Conservation (phyloP, 2,329 filamentous ascomycete genomes). For the Claviceps humidiphila region DNA sequence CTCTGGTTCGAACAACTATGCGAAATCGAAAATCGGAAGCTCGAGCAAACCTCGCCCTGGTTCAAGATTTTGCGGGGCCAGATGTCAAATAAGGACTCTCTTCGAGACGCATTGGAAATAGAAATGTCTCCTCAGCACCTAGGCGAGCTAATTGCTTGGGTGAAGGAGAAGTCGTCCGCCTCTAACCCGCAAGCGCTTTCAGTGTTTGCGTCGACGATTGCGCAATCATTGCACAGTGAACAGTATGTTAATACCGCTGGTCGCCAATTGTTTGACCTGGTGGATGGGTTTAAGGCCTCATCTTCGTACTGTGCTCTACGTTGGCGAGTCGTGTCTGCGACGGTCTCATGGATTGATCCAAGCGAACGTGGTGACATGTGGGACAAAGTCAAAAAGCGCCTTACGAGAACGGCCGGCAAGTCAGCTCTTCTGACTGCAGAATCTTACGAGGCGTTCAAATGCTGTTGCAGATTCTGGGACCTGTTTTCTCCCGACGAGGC, state of each 20-base stretch:
- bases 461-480: conserved; percentile 25
- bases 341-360: conserved; percentile 21
- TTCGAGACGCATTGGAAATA: conserved; percentile 23
- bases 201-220: conserved; percentile 29
- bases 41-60: conserved; percentile 20
- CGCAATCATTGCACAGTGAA: conserved; percentile 27
- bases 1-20: conserved; percentile 33
- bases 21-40: conserved; percentile 18
- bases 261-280: conserved; percentile 23
- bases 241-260: conserved; percentile 29
- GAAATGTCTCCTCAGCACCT: conserved; percentile 33
- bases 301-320: conserved; percentile 21
- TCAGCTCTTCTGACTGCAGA: conserved; percentile 20
- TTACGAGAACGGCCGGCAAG: conserved; percentile 21
- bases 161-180: conserved; percentile 22
- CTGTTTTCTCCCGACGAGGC: conserved; percentile 23
- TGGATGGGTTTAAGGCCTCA: conserved; percentile 17
- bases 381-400: conserved; percentile 17
- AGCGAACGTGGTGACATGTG: conserved; percentile 20
- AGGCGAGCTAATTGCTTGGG: conserved; percentile 28
- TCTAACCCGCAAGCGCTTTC: conserved; percentile 21
- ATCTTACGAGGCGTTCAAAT: conserved; percentile 28
- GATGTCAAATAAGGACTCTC: conserved; percentile 7
- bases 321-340: conserved; percentile 26
- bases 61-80: conserved; percentile 13